Evolutionary conservation across 139 green algal species (phyloP), one percentile per base, ranked within the genome.

Genomic region (Diplosphaera chodatii): DNA sequence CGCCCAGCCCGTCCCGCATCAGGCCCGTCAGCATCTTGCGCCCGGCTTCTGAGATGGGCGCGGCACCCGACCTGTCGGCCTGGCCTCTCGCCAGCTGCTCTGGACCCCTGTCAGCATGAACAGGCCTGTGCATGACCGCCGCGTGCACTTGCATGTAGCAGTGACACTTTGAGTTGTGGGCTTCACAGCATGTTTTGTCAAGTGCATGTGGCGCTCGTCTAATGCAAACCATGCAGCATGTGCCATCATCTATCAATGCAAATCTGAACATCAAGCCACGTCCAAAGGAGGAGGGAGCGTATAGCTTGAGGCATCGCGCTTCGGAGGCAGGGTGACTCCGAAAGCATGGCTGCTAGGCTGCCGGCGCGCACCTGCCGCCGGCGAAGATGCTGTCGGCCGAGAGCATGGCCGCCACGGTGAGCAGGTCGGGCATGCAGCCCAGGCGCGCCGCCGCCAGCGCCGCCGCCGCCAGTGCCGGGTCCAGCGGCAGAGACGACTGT

Each of bases 341-440:
- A 63, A 31, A 28, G 59, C 28, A 25, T 15, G 25, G 25, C 59
- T 25, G 25, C 6, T 48, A 23, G 56, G 68, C 27, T 41, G 41
- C 56, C 40, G 40, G 28, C 32, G 10, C 63, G 32, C 37, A 55
- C 73, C 69, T 70, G 66, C 82, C 81, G 0, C 81, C 71, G 22
- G 76, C 6, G 71, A 94, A 97, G 16, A 96, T 75, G 31, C 83
- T 83, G 64, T 96, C 93, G 13, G 85, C 84, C 22, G 88, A 92
- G 40, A 97, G 84, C 92, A 97, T 97, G 69, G 87, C 83, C 0
- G 88, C 89, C 22, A 96, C 82, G 0, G 76, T 89, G 10, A 93
- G 56, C 71, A 94, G 85, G 56, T 96, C 82, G 0, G 70, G 66
- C 37, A 95, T 64, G 68, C 90, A 96, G 68, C 80, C 68, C 28